Evolutionary conservation across 768 basidiomycete genomes (phyloP), one percentile per base, ranked within the genome.

Genomic region (Mycena olivaceomarginata): DNA sequence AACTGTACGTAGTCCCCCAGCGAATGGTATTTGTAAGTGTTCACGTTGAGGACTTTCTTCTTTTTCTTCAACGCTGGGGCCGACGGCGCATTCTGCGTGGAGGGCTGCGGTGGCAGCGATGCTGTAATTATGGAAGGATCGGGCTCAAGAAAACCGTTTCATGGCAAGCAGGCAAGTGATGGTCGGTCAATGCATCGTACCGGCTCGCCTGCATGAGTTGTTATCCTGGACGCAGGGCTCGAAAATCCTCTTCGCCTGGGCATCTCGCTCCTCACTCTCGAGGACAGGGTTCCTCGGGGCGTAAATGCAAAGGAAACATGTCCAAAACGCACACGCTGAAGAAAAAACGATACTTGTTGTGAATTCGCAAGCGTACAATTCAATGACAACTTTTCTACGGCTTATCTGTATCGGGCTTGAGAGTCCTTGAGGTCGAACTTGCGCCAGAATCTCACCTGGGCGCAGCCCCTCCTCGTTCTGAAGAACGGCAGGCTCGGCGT

Each of bases 401-500:
- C 31, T 63, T 37, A 20, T 40, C 4, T 25, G 25, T 13, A 2
- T 59, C 56, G 22, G 25, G 12, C 5, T 20, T 20, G 48, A 51
- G n/a, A n/a, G n/a, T 4, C 31, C 68, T 60, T 64, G 18, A n/a
- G 25, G n/a, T 56, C 16, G 64, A 20, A 25, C 60, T 68, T 77
- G 20, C 45, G 62, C 20, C n/a, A 51, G 2, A 76, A 70, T 67
- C 53, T 79, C 78, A 46, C 78, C 78, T 7, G 78, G 60, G 40
- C 53, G 67, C 62, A 76, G 75, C 60, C 78, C 78, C 56, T 79
- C 75, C 25, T 70, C 13, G 65, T 37, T 72, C 69, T 68, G 41
- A 22, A 77, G 69, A 9, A 68, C 57, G 0, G 45, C 83, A 56
- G 85, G 74, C 80, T 82, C 79, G 59, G 59, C 77, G 69, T 87